Conservation (phyloP, 352 stramenopile genomes). For the Pelagophyceae sp. region DNA sequence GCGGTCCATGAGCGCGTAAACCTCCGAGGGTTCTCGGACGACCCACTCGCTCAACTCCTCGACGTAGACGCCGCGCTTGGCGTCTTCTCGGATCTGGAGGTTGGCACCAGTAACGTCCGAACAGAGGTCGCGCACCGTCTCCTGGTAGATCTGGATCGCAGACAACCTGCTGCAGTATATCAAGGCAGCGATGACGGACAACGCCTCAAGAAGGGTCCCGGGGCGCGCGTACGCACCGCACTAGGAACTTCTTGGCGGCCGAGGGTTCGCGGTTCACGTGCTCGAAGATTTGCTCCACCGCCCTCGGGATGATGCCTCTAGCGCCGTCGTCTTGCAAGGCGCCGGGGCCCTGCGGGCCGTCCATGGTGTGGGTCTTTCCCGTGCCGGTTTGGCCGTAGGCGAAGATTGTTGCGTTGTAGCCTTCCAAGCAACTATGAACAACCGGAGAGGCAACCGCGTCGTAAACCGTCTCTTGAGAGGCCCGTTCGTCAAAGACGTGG, state of each 20-base stretch:
- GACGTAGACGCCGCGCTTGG: conserved; percentile 81
- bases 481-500: conserved; percentile 81
- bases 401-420: conserved; percentile 57
- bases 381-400: conserved; percentile 53
- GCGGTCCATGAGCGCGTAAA: conserved; percentile 87
- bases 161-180: conserved; percentile 49
- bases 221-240: conserved; percentile 52
- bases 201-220: background rate
- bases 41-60: conserved; percentile 87
- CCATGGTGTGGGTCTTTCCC: conserved; percentile 56
- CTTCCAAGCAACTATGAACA: conserved; percentile 71
- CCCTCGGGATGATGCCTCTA: conserved; percentile 46
- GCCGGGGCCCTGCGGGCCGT: conserved; percentile 31
- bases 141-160: conserved; percentile 83
- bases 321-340: conserved; percentile 24
- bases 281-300: conserved; percentile 45
- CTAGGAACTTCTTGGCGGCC: conserved; percentile 63
- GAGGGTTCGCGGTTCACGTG: background rate
- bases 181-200: background rate
- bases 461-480: conserved; percentile 77
- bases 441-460: conserved; percentile 80
- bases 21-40: conserved; percentile 76
- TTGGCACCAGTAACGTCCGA: background rate
- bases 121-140: conserved; percentile 39
- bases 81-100: conserved; percentile 72